These are phyloP conservation scores for Talaromyces sp. DNA, from an alignment of 2,329 filamentous ascomycete genomes.

Conservation along the genomic window DNA sequence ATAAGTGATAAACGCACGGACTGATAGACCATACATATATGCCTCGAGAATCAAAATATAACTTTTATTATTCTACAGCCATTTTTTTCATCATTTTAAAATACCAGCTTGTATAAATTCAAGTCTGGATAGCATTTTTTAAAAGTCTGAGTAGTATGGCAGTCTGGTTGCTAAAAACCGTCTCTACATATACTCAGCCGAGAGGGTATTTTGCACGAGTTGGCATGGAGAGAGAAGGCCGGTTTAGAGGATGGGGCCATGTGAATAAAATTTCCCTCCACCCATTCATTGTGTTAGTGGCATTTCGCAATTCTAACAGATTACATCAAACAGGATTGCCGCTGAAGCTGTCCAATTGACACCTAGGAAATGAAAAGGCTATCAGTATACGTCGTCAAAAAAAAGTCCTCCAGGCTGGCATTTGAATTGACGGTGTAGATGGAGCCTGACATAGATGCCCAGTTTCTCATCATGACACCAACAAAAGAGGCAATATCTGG, in stretches of 20 bases:
- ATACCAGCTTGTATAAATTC: not conserved
- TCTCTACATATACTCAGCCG: not conserved
- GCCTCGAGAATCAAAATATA: not conserved
- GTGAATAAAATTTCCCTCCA: not conserved
- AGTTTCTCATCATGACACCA: not conserved
- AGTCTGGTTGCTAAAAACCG: not conserved
- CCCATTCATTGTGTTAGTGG: not conserved
- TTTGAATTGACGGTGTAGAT: not conserved
- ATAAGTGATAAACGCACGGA: not conserved
- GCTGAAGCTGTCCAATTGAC: not conserved
- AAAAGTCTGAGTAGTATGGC: not conserved
- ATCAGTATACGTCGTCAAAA: not conserved
- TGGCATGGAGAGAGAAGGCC: not conserved
- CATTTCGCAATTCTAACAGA: not conserved
- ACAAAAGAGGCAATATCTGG: not conserved
- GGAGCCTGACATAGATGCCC: not conserved
- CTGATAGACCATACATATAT: too few relatives aligned
- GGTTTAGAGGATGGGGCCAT: not conserved
- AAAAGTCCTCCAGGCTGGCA: not conserved
- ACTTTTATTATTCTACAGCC: not conserved
- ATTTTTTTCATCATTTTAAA: not conserved
- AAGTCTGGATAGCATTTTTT: not conserved
- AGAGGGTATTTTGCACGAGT: not conserved
- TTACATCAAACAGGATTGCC: not conserved
- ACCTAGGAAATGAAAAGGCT: not conserved